Evolutionary conservation across 176 grass and related monocot genomes (phyloP).

Genomic region (Areca catechu): DNA sequence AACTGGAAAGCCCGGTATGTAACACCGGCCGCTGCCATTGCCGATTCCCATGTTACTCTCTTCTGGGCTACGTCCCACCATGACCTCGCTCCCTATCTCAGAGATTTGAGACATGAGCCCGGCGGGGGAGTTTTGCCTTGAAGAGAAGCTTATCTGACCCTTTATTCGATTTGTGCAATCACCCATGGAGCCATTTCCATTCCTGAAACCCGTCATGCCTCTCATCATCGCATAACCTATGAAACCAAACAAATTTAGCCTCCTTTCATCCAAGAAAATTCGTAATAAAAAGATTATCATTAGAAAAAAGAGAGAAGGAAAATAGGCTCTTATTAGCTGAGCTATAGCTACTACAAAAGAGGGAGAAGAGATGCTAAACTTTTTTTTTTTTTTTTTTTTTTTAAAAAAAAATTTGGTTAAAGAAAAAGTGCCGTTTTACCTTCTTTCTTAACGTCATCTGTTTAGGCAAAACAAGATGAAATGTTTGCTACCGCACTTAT

Average conservation of each 20-base stretch:
- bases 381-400: too few relatives aligned
- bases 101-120: slow-evolving; percentile 94
- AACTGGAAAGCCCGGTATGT: slow-evolving; percentile 49
- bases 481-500: slow-evolving; percentile 11
- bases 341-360: background rate
- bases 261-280: too few relatives aligned
- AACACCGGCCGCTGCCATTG: slow-evolving; percentile 29
- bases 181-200: slow-evolving; percentile 25
- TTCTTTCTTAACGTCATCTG: too few relatives aligned
- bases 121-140: slow-evolving; percentile 49
- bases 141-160: slow-evolving; percentile 87
- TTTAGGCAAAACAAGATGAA: background rate
- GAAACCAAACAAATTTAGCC: background rate
- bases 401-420: too few relatives aligned
- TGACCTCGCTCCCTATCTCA: slow-evolving; percentile 77
- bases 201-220: slow-evolving; percentile 50
- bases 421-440: too few relatives aligned
- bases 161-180: slow-evolving; percentile 31
- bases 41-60: slow-evolving; percentile 9
- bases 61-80: slow-evolving; percentile 67
- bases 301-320: too few relatives aligned
- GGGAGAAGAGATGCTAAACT: background rate
- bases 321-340: too few relatives aligned
- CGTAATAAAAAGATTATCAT: too few relatives aligned
- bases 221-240: slow-evolving; percentile 74